phyloP scores from a whole-genome alignment of 805 yeast species.

The Wickerhamomyces pijperi region DNA sequence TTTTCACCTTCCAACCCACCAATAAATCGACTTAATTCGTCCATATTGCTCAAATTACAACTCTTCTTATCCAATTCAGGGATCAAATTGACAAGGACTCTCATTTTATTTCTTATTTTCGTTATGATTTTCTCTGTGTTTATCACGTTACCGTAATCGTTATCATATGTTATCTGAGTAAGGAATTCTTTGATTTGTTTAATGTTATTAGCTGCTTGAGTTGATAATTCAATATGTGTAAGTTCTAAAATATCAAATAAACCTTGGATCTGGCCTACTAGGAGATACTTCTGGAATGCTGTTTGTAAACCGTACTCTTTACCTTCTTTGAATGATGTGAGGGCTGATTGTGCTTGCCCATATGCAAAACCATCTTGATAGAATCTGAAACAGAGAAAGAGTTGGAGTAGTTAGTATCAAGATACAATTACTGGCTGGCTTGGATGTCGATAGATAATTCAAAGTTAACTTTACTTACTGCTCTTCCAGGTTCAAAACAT shows the following conservation, averaged over 20 bases:
- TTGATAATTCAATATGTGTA: constrained; percentile 6
- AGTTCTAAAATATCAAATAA: constrained; percentile 31
- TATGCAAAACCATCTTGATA: constrained; percentile 64
- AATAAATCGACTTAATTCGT: constrained; percentile 5
- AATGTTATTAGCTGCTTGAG: constrained; percentile 16
- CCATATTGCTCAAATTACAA: constrained; percentile 9
- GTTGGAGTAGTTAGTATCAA: no score
- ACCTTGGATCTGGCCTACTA: constrained; percentile 60
- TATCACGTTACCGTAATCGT: constrained; percentile 46
- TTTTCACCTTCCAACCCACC: constrained; percentile 12
- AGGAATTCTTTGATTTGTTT: constrained; percentile 20
- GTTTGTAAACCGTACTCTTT: constrained; percentile 76
- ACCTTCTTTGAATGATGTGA: constrained; percentile 61
- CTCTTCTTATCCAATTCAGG: constrained; percentile 10
- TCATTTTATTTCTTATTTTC: constrained; percentile 50
- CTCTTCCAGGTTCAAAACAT: constrained; percentile 48
- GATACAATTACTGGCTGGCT: background rate
- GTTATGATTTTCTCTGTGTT: constrained; percentile 38
- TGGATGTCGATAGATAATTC: background rate
- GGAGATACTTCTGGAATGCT: constrained; percentile 57
- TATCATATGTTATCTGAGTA: constrained; percentile 25
- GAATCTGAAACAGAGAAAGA: no score
- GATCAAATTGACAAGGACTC: constrained; percentile 33
- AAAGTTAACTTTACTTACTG: constrained; percentile 18
- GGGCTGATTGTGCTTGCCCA: constrained; percentile 53